Percentiles rank a stretch among this genome's conserved stretches.
Conservation (phyloP, 2,329 filamentous ascomycete species). For the Macrophomina phaseolina region DNA sequence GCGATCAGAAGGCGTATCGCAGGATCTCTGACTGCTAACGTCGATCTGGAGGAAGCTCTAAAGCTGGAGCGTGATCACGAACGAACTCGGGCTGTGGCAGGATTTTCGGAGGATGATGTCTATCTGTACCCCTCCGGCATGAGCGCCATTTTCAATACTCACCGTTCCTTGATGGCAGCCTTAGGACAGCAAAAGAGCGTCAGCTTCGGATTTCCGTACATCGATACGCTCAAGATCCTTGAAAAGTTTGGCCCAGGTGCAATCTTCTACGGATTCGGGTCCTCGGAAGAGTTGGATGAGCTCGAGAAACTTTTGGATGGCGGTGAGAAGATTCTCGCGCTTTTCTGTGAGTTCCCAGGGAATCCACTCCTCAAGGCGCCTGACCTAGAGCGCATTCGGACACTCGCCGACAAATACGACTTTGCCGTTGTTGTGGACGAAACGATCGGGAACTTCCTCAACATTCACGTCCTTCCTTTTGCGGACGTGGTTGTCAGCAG, state of each 20-base stretch:
- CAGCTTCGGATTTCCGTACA: constrained; percentile 93
- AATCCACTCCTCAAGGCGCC: constrained; percentile 89
- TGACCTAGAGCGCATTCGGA: constrained; percentile 80
- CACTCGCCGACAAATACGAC: constrained; percentile 79
- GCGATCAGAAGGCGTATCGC: constrained; percentile 89
- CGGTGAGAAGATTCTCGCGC: constrained; percentile 78
- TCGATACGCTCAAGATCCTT: constrained; percentile 93
- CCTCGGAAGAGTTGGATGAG: constrained; percentile 78
- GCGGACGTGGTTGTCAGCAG: constrained; percentile 94
- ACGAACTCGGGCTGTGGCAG: constrained; percentile 55
- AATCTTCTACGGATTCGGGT: constrained; percentile 84
- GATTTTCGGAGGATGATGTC: constrained; percentile 83
- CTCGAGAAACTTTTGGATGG: constrained; percentile 72
- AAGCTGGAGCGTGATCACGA: constrained; percentile 54
- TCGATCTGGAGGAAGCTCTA: constrained; percentile 67
- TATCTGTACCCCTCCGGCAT: constrained; percentile 90
- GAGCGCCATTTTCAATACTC: constrained; percentile 92
- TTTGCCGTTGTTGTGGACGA: constrained; percentile 95
- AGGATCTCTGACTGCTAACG: constrained; percentile 76
- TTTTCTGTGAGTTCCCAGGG: constrained; percentile 95
- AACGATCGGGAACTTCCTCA: constrained; percentile 95
- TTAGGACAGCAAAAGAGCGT: constrained; percentile 75
- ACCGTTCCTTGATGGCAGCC: constrained; percentile 72
- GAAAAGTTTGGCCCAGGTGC: constrained; percentile 93
- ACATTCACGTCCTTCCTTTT: constrained; percentile 88